Evolutionary conservation across 257 asterid genomes (phyloP).

Genomic region (Solanum okadae): DNA sequence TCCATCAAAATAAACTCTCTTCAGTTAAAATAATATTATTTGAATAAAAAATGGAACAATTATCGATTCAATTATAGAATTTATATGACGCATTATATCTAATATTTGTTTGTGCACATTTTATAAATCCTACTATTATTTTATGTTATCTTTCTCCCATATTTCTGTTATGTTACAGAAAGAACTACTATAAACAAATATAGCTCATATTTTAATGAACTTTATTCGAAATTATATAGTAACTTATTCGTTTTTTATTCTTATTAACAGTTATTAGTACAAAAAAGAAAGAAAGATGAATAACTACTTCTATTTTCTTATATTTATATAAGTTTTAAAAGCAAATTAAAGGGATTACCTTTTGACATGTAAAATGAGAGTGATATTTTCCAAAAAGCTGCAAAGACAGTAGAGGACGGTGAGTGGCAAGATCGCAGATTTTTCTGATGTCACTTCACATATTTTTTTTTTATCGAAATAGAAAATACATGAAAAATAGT

Average conservation of each 20-base stretch:
- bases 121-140: neutral
- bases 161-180: neutral
- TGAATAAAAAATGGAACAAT: neutral
- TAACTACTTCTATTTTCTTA: neutral
- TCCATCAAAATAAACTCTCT: neutral
- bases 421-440: neutral
- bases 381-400: neutral
- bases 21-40: neutral
- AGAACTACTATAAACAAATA: neutral
- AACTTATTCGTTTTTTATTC: neutral
- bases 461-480: no score
- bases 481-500: no score
- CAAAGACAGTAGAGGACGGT: neutral
- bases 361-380: neutral
- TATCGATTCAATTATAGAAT: neutral
- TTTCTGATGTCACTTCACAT: neutral
- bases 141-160: neutral
- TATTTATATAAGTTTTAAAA: neutral
- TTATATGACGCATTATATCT: neutral
- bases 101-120: neutral
- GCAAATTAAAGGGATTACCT: neutral
- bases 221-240: neutral
- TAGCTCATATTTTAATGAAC: neutral
- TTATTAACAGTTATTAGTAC: neutral
- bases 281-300: neutral